Evolutionary conservation across 768 basidiomycete genomes (phyloP), one percentile per base, ranked within the genome.

Genomic region (Phallus indusiatus): DNA sequence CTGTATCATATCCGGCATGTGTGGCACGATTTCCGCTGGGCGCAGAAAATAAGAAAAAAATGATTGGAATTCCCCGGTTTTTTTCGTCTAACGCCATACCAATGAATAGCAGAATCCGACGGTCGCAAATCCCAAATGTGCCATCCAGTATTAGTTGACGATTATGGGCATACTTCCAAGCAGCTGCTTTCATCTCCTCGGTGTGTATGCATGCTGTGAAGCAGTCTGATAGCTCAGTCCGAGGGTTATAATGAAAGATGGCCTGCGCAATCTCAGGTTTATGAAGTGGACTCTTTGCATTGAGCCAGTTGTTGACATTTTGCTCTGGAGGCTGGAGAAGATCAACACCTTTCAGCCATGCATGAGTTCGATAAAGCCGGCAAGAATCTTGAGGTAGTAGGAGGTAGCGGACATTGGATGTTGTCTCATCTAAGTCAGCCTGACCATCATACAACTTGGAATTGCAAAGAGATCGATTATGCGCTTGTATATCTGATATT

Each of bases 201-300:
- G 71, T 73, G 6, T 69, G 56, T 16, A 75, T 69, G 58, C 68
- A 72, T 8, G 73, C 54, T 52, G 69, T 59, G 37, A 74, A 62
- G 10, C 64, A 62, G 7, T 72, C 72, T 34, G 11, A 46, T 47
- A 2, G 60, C 60, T 1, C 67, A 64, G 0, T 65, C 64, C n/a
- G n/a, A n/a, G n/a, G n/a, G 4, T 34, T 9, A 58, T 73, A 73
- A 35, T 67, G 46, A 57, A 72, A 71, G 21, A 71, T 59, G 0
- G 69, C 63, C 4, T 64, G 46, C 5, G 53, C 47, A 47, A 68
- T 54, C 1, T 50, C 55, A 2, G 33, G 21, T 35, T 68, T 67
- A 55, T 33, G 65, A 42, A 62, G 34, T 7, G 60, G 64, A 60
- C 7, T 62, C 46, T 1, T 20, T 5, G 62, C 64, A 63, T 69